These are phyloP conservation scores for Diaporthe sp. DNA, from an alignment of 2,329 filamentous ascomycete genomes.

Conservation along the genomic window DNA sequence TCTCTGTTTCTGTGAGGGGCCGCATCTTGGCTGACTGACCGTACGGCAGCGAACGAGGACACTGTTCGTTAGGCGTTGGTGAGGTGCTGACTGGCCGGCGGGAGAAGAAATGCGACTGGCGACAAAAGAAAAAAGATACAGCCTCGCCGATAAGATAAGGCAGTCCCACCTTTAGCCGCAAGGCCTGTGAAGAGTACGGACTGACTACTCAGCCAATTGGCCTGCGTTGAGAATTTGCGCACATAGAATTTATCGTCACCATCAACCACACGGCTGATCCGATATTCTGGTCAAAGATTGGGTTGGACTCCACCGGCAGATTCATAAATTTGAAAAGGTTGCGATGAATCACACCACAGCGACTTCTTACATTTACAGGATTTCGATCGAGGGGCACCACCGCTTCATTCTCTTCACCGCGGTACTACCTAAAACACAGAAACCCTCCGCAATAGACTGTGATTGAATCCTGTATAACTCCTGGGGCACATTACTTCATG, in stretches of 20 bases:
- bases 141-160: constrained; percentile 37
- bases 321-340: background rate
- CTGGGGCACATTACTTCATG: constrained; percentile 33
- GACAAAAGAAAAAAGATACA: constrained; percentile 30
- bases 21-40: constrained; percentile 70
- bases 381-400: constrained; percentile 20
- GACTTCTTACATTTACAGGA: constrained; percentile 39
- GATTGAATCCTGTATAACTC: constrained; percentile 33
- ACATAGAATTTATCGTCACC: background rate
- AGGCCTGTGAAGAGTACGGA: background rate
- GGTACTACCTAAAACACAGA: constrained; percentile 35
- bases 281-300: background rate
- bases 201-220: too few relatives aligned
- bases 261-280: background rate
- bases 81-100: background rate
- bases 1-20: constrained; percentile 83
- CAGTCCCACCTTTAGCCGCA: constrained; percentile 24
- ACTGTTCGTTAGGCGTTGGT: background rate
- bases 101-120: background rate
- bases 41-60: background rate
- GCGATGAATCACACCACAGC: background rate
- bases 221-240: background rate
- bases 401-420: constrained; percentile 37
- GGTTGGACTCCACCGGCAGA: background rate
- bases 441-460: constrained; percentile 33